These are phyloP conservation scores for Herpetomonas tarakana DNA, from an alignment of 208 protist species.

Conservation along the genomic window DNA sequence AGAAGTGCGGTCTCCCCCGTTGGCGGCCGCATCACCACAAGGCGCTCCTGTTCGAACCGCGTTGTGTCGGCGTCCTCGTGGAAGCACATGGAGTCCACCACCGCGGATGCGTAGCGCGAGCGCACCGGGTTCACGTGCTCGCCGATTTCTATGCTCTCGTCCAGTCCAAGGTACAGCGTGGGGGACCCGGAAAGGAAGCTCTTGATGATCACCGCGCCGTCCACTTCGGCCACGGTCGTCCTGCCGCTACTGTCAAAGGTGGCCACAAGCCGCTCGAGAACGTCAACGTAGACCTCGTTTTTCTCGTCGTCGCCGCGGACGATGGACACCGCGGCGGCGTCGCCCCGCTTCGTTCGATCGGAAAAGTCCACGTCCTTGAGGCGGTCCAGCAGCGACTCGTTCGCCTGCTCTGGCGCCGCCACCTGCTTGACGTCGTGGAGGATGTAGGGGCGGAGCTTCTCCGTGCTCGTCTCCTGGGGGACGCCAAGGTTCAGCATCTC, in stretches of 20 bases:
- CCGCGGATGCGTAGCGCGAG: conserved; percentile 25
- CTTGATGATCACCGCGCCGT: conserved; percentile 91
- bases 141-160: conserved; percentile 77
- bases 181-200: conserved; percentile 88
- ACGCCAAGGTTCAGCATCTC: conserved; percentile 89
- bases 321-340: conserved; percentile 42
- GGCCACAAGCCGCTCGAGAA: conserved; percentile 81
- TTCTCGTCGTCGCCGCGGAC: conserved; percentile 23
- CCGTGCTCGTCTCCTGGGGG: conserved; percentile 69
- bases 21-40: conserved; percentile 67
- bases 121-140: conserved; percentile 1
- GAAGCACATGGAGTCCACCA: conserved; percentile 86
- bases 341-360: conserved; percentile 27
- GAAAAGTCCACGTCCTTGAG: conserved; percentile 25
- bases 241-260: conserved; percentile 62
- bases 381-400: conserved; percentile 31
- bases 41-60: conserved; percentile 62
- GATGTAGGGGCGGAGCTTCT: conserved; percentile 78
- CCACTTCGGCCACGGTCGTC: conserved; percentile 65
- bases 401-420: conserved; percentile 2
- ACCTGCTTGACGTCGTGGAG: conserved; percentile 47
- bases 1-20: conserved; percentile 90
- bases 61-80: conserved; percentile 64
- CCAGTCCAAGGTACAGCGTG: conserved; percentile 73
- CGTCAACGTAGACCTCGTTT: conserved; percentile 92